Base-by-base conservation (phyloP, 2,329 filamentous ascomycete genomes). In the Cladosporium halotolerans region DNA sequence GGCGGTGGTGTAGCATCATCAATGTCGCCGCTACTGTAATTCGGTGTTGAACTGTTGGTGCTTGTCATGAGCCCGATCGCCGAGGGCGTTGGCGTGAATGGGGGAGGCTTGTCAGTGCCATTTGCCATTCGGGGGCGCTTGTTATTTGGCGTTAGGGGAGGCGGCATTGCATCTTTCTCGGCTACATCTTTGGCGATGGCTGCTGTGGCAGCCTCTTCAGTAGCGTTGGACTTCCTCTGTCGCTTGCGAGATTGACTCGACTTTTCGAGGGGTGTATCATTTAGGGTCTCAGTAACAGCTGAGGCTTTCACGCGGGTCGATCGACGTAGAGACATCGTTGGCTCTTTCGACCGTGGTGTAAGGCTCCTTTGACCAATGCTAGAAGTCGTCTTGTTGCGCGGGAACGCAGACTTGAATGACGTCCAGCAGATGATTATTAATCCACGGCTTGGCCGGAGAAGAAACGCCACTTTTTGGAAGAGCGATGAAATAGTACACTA, bases 301-400 rank as follows among this genome's bases (percentile, higher is more conserved):
- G 51, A 43, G 18, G 59, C 42, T 33, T 64, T 60, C 32, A 78
- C 69, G 42, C 79, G 73, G 40, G 75, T 67, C 43, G 79, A 81
- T 51, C 79, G 76, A 58, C 79, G 67, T 9, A 79, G 66, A 38
- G 77, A 74, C 79, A 81, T 81, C 45, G 18, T 66, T 56, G 44
- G 8, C 7, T 11, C 3, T 7, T 28, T 28, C 5, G 23, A 28
- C 23, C 7, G 4, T 28, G 23, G 5, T 4, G 23, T 5, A 28
- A 28, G 7, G 23, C 5, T 3, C 3, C 23, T 28, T 28, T 7
- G 23, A 5, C 23, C 23, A 28, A 28, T 28, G 23, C 23, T 28
- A 28, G 23, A 28, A 3, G 23, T 28, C 23, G 7, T 7, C 23
- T 28, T 28, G 4, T 3, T 28, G 23, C 23, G 5, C 3, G 23